Percentiles rank a stretch among this genome's conserved stretches.
These are phyloP conservation scores for Leonotis leonurus DNA, from an alignment of 257 asterid species.

Conservation along the genomic window DNA sequence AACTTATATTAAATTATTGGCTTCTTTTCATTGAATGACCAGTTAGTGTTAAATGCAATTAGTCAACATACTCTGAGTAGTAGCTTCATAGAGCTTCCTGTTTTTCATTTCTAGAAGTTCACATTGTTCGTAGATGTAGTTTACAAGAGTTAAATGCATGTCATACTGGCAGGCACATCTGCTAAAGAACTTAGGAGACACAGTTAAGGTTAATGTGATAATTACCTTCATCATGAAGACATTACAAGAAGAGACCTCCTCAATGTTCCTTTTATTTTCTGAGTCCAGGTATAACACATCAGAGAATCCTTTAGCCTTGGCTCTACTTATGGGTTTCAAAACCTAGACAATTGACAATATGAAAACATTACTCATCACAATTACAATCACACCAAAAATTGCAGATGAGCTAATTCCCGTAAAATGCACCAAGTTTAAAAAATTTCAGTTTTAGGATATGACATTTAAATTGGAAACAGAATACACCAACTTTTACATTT, in stretches of 20 bases:
- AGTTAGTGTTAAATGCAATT: no score
- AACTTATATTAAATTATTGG: not conserved
- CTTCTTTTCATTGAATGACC: not conserved
- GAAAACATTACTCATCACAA: not conserved
- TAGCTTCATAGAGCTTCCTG: no score
- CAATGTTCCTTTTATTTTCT: conserved; percentile 44
- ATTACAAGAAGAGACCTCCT: conserved; percentile 75
- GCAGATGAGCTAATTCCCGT: no score
- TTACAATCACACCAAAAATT: not conserved
- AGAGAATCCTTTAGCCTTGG: conserved; percentile 59
- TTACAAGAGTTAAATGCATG: not conserved
- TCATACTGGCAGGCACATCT: not conserved
- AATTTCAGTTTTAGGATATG: no score
- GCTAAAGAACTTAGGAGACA: not conserved
- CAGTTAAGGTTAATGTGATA: not conserved
- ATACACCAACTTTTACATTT: no score
- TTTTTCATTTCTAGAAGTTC: no score
- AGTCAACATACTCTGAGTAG: no score
- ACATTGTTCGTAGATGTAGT: no score
- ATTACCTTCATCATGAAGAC: conserved; percentile 62
- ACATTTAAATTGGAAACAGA: no score
- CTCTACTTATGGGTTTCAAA: conserved; percentile 45
- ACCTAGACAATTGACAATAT: conserved; percentile 44
- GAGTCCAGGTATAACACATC: conserved; percentile 74
- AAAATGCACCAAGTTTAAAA: no score